Conservation (phyloP, 2,329 filamentous ascomycete species). For the Sclerotinia subarctica region DNA sequence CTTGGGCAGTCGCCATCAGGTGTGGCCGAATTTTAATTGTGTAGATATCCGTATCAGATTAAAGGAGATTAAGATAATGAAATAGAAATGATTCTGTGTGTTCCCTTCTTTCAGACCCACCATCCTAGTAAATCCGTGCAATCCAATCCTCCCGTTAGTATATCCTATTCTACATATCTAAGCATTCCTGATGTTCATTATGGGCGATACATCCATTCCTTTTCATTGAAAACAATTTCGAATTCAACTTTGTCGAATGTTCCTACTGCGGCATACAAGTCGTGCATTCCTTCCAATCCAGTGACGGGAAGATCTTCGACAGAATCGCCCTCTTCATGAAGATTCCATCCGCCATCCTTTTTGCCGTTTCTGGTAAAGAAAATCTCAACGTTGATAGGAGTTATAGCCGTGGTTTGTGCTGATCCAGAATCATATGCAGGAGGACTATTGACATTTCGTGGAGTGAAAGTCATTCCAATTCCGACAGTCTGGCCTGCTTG, state of each 20-base stretch:
- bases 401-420: constrained; percentile 26
- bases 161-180: background rate
- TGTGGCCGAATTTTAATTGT: background rate
- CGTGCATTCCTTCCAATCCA: constrained; percentile 68
- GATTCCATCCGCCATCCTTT: constrained; percentile 61
- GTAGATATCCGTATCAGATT: background rate
- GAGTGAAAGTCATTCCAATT: constrained; percentile 62
- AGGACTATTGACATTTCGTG: constrained; percentile 31
- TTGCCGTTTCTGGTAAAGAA: constrained; percentile 70
- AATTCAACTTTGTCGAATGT: constrained; percentile 66
- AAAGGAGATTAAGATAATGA: background rate
- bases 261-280: constrained; percentile 68
- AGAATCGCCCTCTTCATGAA: constrained; percentile 71
- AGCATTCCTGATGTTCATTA: constrained; percentile 8
- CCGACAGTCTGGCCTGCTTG: constrained; percentile 64
- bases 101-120: background rate
- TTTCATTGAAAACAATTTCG: constrained; percentile 61
- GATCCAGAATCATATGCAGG: constrained; percentile 36
- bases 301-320: constrained; percentile 58
- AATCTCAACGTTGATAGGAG: constrained; percentile 50
- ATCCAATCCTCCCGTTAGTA: background rate
- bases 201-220: constrained; percentile 54
- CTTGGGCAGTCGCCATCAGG: background rate
- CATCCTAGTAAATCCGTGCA: background rate
- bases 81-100: background rate